Base-by-base conservation (phyloP, 1,284 basidiomycete species). In the Apiotrichum domesticum region DNA sequence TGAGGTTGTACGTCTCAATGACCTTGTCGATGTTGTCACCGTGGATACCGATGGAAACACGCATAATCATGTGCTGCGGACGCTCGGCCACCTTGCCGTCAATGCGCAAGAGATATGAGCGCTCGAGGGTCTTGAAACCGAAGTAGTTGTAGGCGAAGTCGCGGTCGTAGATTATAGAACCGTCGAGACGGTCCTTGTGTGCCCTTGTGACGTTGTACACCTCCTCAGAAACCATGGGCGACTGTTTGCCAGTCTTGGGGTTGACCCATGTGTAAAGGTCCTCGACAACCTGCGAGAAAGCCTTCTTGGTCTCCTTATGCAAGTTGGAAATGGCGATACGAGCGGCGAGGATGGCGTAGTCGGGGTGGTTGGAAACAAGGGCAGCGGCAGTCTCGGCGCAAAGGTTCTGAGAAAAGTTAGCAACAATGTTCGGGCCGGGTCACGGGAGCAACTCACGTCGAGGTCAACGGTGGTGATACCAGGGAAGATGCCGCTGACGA, bases 21-120 rank as follows among this genome's bases (percentile, higher is more conserved):
- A 87, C 92, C 50, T 86, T 86, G 34, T 96, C 91, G 61, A 98
- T 84, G 76, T 98, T 89, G 33, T 79, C 72, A 10, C 94, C 94
- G 75, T 98, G 95, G 63, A 99, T 96, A 57, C 95, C 96, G 51
- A 98, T 90, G 48, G 95, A 90, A 54, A 98, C 96, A 78, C 95
- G 93, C 96, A 99, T 98, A 72, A 98, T 87, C 86, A 98, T 91
- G 78, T 98, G 96, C 73, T 98, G 95, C 37, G 96, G 96, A 52
- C 96, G 86, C 78, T 99, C 96, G 49, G 93, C 95, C 49, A 96
- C 90, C 68, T 90, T 90, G 56, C 91, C 91, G 74, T 97, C 85
- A 78, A 98, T 87, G 59, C 91, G 87, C 50, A 99, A 86, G 7
- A 98, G 84, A 78, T 98, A 99, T 4, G 95, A 98, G 41, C 96